phyloP scores from a whole-genome alignment of 306 rosid species.

The Casuarina cunninghamiana region DNA sequence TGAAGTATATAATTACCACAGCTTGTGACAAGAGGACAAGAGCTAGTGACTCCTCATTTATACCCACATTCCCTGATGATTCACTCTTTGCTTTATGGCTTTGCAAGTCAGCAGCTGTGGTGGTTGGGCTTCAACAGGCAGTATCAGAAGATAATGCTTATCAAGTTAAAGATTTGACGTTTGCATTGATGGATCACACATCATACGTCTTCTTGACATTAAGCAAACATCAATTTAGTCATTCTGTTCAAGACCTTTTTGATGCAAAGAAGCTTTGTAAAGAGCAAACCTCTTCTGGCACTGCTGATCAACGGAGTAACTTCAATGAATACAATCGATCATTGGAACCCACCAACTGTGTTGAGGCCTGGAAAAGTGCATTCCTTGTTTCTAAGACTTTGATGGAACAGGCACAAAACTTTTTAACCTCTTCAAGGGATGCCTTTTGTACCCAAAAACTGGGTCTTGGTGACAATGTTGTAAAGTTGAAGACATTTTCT shows the following conservation, averaged over 20 bases:
- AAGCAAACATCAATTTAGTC: slow-evolving; percentile 52
- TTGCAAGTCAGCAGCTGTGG: slow-evolving; percentile 60
- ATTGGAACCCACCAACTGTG: slow-evolving; percentile 38
- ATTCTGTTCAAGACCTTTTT: slow-evolving; percentile 33
- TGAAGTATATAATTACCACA: slow-evolving; percentile 48
- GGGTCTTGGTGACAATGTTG: slow-evolving; percentile 32
- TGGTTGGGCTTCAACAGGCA: slow-evolving; percentile 49
- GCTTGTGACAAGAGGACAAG: slow-evolving; percentile 47
- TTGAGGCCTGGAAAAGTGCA: slow-evolving; percentile 52
- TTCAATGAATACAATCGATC: slow-evolving; percentile 36
- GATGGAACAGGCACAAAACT: slow-evolving; percentile 54
- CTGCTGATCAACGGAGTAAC: slow-evolving; percentile 37
- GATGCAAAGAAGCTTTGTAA: slow-evolving; percentile 40
- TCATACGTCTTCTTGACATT: slow-evolving; percentile 54
- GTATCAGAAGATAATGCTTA: slow-evolving; percentile 37
- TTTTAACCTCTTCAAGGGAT: slow-evolving; percentile 43
- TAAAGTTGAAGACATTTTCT: slow-evolving; percentile 52
- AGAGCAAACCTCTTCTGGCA: slow-evolving; percentile 40
- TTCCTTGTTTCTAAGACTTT: slow-evolving; percentile 48
- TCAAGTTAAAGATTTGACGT: slow-evolving; percentile 46
- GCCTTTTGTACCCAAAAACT: slow-evolving; percentile 30
- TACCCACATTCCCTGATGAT: slow-evolving; percentile 42
- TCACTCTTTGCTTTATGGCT: slow-evolving; percentile 66
- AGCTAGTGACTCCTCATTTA: slow-evolving; percentile 32
- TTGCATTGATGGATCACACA: slow-evolving; percentile 80